Conservation (phyloP, 2,329 filamentous ascomycete genomes). For the Alternaria sp. region DNA sequence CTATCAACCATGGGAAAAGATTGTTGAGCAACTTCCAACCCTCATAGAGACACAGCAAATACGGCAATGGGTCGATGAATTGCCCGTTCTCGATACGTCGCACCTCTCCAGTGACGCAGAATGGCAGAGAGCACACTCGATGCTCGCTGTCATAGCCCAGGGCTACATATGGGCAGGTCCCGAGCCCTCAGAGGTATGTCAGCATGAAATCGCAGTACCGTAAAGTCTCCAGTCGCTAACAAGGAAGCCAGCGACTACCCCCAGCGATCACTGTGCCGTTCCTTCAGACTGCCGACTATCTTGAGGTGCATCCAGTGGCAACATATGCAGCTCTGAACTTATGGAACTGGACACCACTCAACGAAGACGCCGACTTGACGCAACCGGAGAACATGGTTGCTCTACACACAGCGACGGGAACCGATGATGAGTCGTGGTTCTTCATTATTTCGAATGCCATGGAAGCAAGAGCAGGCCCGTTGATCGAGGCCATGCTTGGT, state of each 20-base stretch:
- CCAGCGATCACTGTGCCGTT: conserved; percentile 41
- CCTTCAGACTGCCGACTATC: conserved; percentile 34
- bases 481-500: conserved; percentile 55
- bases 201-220: not conserved
- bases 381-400: conserved; percentile 39
- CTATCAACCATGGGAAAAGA: conserved; percentile 86
- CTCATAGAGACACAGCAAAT: conserved; percentile 78
- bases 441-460: conserved; percentile 61
- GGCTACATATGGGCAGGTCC: conserved; percentile 82
- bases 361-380: conserved; percentile 29
- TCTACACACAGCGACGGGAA: conserved; percentile 41
- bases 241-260: conserved; percentile 31
- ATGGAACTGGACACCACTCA: conserved; percentile 42
- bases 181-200: conserved; percentile 68
- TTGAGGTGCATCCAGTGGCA: conserved; percentile 43
- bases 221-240: conserved; percentile 12
- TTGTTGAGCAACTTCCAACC: conserved; percentile 76
- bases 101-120: conserved; percentile 78
- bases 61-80: conserved; percentile 71
- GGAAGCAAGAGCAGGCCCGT: conserved; percentile 57
- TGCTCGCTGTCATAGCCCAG: conserved; percentile 76
- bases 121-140: conserved; percentile 80
- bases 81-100: conserved; percentile 76
- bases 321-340: conserved; percentile 45
- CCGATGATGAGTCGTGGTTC: conserved; percentile 52